Percentiles rank a stretch among this genome's conserved stretches.
phyloP scores from a whole-genome alignment of 768 basidiomycete genomes.

The Collybiopsis luxurians region DNA sequence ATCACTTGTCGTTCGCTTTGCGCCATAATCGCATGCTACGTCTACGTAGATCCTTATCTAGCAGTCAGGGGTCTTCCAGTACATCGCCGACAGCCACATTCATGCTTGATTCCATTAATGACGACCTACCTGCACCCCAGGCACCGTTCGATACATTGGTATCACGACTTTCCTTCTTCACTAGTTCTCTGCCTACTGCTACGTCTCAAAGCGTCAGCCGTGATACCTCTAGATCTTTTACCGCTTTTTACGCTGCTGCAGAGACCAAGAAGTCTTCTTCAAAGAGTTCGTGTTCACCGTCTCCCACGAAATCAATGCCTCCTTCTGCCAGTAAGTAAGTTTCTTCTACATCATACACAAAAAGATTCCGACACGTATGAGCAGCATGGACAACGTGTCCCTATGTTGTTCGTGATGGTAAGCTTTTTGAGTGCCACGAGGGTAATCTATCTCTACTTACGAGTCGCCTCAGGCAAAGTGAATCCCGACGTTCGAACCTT shows the following conservation, averaged over 20 bases:
- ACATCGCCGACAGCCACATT: background rate
- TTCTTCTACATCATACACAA: background rate
- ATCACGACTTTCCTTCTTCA: no score
- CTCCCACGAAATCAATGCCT: constrained; percentile 42
- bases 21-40: constrained; percentile 10
- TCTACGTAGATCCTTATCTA: constrained; percentile 6
- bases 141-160: constrained; percentile 8
- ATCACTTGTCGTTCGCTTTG: background rate
- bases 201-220: constrained; percentile 10
- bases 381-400: constrained; percentile 39
- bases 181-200: constrained; percentile 3
- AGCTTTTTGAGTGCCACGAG: background rate
- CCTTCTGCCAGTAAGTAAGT: constrained; percentile 48
- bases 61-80: background rate
- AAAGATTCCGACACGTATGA: constrained; percentile 1
- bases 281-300: constrained; percentile 41
- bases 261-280: constrained; percentile 25
- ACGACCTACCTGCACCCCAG: constrained; percentile 9
- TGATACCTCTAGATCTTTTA: constrained; percentile 22
- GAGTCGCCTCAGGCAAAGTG: constrained; percentile 22
- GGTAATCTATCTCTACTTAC: background rate
- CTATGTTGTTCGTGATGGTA: constrained; percentile 49
- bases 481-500: constrained; percentile 53
- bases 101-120: background rate
- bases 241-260: constrained; percentile 32